Base-by-base conservation (phyloP, 225 moss, liverwort and hornwort species). In the Pleurozium schreberi region DNA sequence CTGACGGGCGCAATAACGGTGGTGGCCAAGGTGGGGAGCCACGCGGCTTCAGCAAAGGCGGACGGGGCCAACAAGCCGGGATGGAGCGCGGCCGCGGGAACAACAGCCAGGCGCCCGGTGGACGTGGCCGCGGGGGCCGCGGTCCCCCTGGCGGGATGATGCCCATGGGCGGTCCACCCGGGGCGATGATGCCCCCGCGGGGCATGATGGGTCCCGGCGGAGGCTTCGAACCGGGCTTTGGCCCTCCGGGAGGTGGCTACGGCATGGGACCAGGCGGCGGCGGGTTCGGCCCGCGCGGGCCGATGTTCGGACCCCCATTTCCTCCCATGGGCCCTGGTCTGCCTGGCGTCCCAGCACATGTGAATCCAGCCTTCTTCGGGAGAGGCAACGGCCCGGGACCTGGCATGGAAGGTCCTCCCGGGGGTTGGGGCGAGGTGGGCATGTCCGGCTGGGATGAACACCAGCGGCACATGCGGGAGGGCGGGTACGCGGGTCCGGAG, bases 371-470 rank as follows among this genome's bases (percentile, higher is more conserved):
- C 15, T 99, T 99, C 92, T 99, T 99, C 79, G 97, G 95, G 30
- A 92, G 98, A 80, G 95, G 93, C 33, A 98, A 97, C 67, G 98
- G 97, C 90, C 76, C 97, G 88, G 98, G 96, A 43, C 95, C 96
- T 27, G 98, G 94, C 82, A 95, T 97, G 93, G 95, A 95, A 87
- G 98, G 97, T 38, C 97, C 96, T 47, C 93, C 93, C 23, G 93
- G 87, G 25, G 93, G 93, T 2, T 93, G 95, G 93, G 95, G 93
- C 23, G 95, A 95, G 75, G 93, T 93, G 66, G 92, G 90, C 45
- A 98, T 98, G 96, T 96, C 95, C 31, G 96, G 96, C 59, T 98
- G 98, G 98, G 98, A 98, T 68, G 98, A 98, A 86, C 96, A 96
- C 82, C 97, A 97, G 87, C 93, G 98, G 82, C 94, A 96, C 90